phyloP scores from a whole-genome alignment of 306 rosid genomes.

The Leucaena leucocephala region DNA sequence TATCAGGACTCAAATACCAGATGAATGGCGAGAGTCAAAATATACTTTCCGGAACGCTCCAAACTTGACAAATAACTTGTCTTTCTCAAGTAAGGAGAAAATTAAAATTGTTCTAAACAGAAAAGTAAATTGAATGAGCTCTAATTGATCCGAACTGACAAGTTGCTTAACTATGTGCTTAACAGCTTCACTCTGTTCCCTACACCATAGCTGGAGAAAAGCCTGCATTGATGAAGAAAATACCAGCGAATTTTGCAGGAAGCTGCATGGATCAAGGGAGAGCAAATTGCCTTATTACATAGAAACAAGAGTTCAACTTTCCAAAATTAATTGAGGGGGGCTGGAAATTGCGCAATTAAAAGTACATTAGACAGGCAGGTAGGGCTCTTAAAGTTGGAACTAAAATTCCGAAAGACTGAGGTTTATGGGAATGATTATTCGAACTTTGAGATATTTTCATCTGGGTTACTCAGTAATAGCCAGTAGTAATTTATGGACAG shows the following conservation, averaged over 20 bases:
- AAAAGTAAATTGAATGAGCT: slow-evolving; percentile 64
- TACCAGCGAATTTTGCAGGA: not conserved
- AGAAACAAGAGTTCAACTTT: not conserved
- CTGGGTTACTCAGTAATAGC: not conserved
- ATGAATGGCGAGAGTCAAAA: not conserved
- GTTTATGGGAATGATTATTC: not conserved
- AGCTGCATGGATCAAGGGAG: not conserved
- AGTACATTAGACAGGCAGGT: not conserved
- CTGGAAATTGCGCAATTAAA: not conserved
- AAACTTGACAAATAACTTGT: slow-evolving; percentile 6
- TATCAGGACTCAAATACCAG: slow-evolving; percentile 22
- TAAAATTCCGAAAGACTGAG: not conserved
- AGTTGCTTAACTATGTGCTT: slow-evolving; percentile 56
- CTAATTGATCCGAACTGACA: slow-evolving; percentile 76
- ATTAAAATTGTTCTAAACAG: not conserved
- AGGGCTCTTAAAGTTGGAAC: not conserved
- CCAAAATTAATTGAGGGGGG: not conserved
- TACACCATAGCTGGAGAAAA: slow-evolving; percentile 91
- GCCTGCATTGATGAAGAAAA: slow-evolving; percentile 52
- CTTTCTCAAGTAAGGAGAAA: slow-evolving; percentile 21
- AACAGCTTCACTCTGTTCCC: slow-evolving; percentile 64
- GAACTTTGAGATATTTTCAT: slow-evolving; percentile 16
- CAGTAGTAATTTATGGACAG: slow-evolving; percentile 4
- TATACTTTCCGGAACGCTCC: slow-evolving; percentile 21
- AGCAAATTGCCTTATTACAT: not conserved